Evolutionary conservation across 345 rosid genomes (phyloP).

Genomic region (Salix purpurea): DNA sequence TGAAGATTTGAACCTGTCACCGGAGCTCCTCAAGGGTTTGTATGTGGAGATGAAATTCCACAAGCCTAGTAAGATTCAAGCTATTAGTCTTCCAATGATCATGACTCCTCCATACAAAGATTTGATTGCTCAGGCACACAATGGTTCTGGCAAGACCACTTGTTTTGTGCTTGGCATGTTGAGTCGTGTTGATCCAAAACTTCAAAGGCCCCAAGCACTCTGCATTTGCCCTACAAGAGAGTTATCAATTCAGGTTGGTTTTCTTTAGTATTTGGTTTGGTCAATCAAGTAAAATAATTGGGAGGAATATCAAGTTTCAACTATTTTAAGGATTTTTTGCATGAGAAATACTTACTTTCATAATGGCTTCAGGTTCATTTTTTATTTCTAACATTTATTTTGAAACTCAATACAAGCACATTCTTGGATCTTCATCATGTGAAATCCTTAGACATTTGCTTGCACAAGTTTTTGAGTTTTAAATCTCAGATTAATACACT

Average conservation of each 20-base stretch:
- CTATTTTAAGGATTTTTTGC: neutral
- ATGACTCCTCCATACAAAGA: conserved; percentile 77
- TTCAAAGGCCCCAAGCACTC: conserved; percentile 71
- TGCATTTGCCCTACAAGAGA: conserved; percentile 97
- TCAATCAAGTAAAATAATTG: too few relatives aligned
- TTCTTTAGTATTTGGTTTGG: neutral
- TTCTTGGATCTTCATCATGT: too few relatives aligned
- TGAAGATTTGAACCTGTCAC: conserved; percentile 76
- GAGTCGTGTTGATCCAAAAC: conserved; percentile 64
- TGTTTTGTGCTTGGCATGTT: conserved; percentile 96
- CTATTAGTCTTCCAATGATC: conserved; percentile 88
- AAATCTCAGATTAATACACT: too few relatives aligned
- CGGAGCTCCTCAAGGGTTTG: conserved; percentile 77
- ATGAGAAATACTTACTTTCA: too few relatives aligned
- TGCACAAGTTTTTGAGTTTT: too few relatives aligned
- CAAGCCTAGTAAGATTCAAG: conserved; percentile 95
- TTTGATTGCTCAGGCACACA: conserved; percentile 91
- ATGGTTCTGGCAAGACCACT: conserved; percentile 96
- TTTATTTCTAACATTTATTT: too few relatives aligned
- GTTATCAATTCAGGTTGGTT: conserved; percentile 73
- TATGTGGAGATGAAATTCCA: conserved; percentile 90
- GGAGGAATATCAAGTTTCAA: neutral
- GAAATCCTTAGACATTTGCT: too few relatives aligned
- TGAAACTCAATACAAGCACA: too few relatives aligned
- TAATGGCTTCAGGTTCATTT: too few relatives aligned